Conservation (phyloP, 1,284 basidiomycete species). For the Thelephora terrestris region DNA sequence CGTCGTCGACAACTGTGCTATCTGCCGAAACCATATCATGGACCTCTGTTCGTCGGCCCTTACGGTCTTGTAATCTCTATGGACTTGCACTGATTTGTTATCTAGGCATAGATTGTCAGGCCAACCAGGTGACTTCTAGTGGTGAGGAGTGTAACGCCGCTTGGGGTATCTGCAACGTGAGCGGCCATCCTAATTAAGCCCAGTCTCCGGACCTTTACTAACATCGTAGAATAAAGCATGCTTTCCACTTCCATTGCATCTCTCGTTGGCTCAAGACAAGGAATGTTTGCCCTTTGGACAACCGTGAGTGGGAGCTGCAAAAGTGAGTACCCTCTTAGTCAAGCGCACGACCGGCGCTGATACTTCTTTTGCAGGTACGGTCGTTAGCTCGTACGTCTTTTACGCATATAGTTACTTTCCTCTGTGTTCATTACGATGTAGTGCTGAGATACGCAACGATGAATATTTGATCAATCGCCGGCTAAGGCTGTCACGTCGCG, state of each 20-base stretch:
- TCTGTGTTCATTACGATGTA: no score
- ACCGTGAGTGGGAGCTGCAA: conserved; percentile 91
- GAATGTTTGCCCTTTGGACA: conserved; percentile 97
- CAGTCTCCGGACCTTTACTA: background rate
- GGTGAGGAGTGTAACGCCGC: conserved; percentile 98
- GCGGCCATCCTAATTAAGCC: conserved; percentile 19
- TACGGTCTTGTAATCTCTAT: conserved; percentile 5
- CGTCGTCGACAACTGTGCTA: conserved; percentile 93
- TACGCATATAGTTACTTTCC: no score
- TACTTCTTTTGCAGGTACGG: conserved; percentile 11
- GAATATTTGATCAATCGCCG: background rate
- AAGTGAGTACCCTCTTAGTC: conserved; percentile 46
- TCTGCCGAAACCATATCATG: conserved; percentile 98
- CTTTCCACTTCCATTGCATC: conserved; percentile 99
- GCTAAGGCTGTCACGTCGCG: background rate
- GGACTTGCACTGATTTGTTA: conserved; percentile 5
- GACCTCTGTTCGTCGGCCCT: conserved; percentile 70
- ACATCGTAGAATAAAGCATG: conserved; percentile 55
- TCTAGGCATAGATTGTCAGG: conserved; percentile 97
- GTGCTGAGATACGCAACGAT: background rate
- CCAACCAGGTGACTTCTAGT: conserved; percentile 94
- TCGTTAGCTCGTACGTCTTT: conserved; percentile 6
- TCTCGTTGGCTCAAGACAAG: conserved; percentile 99
- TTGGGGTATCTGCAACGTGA: conserved; percentile 98
- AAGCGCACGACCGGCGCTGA: background rate